Conservation (phyloP, 2,329 filamentous ascomycete genomes). For the Penicillium brevicompactum region DNA sequence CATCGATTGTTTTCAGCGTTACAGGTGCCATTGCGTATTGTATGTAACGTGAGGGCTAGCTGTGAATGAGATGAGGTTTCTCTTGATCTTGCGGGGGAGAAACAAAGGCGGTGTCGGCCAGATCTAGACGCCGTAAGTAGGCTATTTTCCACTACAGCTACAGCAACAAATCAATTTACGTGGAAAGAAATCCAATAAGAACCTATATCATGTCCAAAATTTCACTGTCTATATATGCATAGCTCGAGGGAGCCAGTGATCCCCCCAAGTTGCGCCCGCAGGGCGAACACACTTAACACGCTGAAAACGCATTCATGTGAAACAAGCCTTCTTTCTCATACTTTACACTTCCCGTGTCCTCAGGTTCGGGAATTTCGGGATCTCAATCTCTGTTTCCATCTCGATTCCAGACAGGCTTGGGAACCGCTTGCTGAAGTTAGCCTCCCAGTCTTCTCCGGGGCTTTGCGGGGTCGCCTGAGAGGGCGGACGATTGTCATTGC, state of each 20-base stretch:
- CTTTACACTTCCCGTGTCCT: slow-evolving; percentile 47
- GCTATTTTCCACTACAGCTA: neutral
- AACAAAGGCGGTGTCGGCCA: slow-evolving; percentile 18
- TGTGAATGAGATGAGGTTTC: slow-evolving; percentile 4
- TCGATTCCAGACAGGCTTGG: slow-evolving; percentile 83
- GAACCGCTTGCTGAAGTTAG: slow-evolving; percentile 80
- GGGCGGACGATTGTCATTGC: slow-evolving; percentile 31
- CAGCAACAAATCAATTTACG: neutral
- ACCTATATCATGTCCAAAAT: slow-evolving; percentile 27
- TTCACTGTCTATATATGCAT: slow-evolving; percentile 18
- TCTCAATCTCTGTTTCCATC: slow-evolving; percentile 69
- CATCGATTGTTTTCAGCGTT: slow-evolving; percentile 25
- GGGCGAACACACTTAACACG: slow-evolving; percentile 14
- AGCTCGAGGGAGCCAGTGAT: slow-evolving; percentile 6
- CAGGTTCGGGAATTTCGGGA: slow-evolving; percentile 39
- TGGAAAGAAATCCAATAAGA: neutral
- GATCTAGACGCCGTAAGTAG: too few relatives aligned
- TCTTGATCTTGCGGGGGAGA: slow-evolving; percentile 11
- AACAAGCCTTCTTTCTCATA: slow-evolving; percentile 11
- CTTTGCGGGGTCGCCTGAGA: slow-evolving; percentile 28
- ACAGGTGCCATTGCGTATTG: slow-evolving; percentile 22
- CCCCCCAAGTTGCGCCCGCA: slow-evolving; percentile 8
- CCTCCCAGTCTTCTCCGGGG: slow-evolving; percentile 62
- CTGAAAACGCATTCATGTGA: slow-evolving; percentile 18
- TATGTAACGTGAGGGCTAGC: neutral